Evolutionary conservation across 176 grass and related monocot species (phyloP).

Genomic region (Juncus effusus): DNA sequence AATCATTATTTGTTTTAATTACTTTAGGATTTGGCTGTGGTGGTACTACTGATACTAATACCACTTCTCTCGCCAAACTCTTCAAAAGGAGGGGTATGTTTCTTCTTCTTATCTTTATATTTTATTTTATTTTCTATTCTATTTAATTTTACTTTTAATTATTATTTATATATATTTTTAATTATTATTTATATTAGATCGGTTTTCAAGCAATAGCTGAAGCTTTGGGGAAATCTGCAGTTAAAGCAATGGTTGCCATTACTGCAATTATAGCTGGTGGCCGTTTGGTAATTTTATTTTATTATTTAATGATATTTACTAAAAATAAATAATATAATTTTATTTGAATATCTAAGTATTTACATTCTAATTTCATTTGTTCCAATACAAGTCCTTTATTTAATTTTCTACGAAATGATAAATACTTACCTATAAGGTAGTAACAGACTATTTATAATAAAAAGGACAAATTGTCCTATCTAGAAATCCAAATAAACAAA

Average conservation of each 20-base stretch:
- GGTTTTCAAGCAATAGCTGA: conserved; percentile 98
- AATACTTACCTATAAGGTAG: too few relatives aligned
- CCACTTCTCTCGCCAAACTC: conserved; percentile 98
- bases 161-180: conserved; percentile 5
- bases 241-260: conserved; percentile 96
- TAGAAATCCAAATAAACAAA: too few relatives aligned
- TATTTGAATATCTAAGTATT: neutral
- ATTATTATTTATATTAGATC: conserved; percentile 73
- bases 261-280: conserved; percentile 95
- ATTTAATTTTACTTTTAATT: conserved; percentile 19
- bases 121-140: conserved; percentile 6
- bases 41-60: conserved; percentile 92
- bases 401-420: too few relatives aligned
- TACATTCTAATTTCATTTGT: too few relatives aligned
- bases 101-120: conserved; percentile 33
- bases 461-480: too few relatives aligned
- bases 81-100: conserved; percentile 97
- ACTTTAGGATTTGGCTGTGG: conserved; percentile 86
- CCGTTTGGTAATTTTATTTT: conserved; percentile 61
- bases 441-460: too few relatives aligned
- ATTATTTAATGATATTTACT: neutral
- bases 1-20: conserved; percentile 5
- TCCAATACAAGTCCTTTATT: too few relatives aligned
- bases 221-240: conserved; percentile 94
- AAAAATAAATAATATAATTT: neutral